These are phyloP conservation scores for Nematocida ironsii DNA, from an alignment of 371 early-diverging fungal genomes.

Conservation along the genomic window DNA sequence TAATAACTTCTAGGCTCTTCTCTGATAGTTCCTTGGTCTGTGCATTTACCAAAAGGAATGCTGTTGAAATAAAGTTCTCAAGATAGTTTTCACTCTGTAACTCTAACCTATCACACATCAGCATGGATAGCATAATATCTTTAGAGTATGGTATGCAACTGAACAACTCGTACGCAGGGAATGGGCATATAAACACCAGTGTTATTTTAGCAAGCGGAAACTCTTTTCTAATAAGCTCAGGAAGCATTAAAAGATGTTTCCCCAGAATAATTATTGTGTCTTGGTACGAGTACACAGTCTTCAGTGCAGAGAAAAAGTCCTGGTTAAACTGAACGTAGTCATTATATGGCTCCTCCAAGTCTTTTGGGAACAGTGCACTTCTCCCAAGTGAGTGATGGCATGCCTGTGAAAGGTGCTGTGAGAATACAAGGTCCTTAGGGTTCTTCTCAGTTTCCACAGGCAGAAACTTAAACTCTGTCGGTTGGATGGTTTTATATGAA, in stretches of 20 bases:
- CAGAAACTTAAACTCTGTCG: conserved; percentile 26
- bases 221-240: conserved; percentile 28
- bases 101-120: conserved; percentile 34
- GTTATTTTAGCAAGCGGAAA: conserved; percentile 35
- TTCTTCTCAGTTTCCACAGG: conserved; percentile 5
- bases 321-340: conserved; percentile 51
- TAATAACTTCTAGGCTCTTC: conserved; percentile 32
- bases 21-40: conserved; percentile 42
- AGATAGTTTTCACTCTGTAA: conserved; percentile 32
- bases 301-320: conserved; percentile 17
- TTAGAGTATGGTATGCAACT: conserved; percentile 54
- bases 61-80: conserved; percentile 44
- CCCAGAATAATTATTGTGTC: conserved; percentile 50
- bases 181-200: conserved; percentile 38
- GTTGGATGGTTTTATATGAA: neutral
- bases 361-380: conserved; percentile 44
- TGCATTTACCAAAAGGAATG: conserved; percentile 45
- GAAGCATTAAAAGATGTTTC: conserved; percentile 52
- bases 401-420: conserved; percentile 46
- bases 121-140: conserved; percentile 31
- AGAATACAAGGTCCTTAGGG: conserved; percentile 44
- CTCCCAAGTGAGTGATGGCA: conserved; percentile 47
- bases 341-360: conserved; percentile 39
- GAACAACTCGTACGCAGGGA: conserved; percentile 52
- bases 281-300: neutral